These are phyloP conservation scores for Viola pubescens DNA, from an alignment of 441 rosid species.

Conservation along the genomic window DNA sequence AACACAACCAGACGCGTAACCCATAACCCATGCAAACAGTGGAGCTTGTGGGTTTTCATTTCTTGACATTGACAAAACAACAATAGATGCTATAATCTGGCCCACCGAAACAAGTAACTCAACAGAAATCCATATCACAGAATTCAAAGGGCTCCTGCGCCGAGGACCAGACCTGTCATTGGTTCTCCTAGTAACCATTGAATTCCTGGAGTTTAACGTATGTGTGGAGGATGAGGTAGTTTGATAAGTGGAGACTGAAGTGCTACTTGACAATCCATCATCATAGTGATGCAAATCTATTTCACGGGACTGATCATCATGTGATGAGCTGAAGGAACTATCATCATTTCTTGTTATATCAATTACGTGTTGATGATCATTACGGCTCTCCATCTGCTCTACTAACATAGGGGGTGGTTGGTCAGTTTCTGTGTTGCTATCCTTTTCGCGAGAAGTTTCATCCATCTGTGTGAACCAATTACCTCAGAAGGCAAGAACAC, in stretches of 20 bases:
- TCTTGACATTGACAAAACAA: constrained; percentile 67
- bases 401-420: constrained; percentile 36
- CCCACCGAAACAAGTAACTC: constrained; percentile 71
- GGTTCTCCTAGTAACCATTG: constrained; percentile 39
- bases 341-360: constrained; percentile 45
- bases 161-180: constrained; percentile 38
- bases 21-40: constrained; percentile 73
- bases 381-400: constrained; percentile 44
- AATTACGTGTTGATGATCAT: constrained; percentile 47
- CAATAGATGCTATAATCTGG: constrained; percentile 80
- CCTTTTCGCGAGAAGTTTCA: no score
- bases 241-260: constrained; percentile 29
- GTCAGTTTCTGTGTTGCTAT: no score
- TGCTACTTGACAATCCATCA: constrained; percentile 39
- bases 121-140: constrained; percentile 84
- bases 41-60: constrained; percentile 77
- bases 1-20: constrained; percentile 89
- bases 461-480: no score
- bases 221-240: constrained; percentile 36
- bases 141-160: constrained; percentile 84
- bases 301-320: constrained; percentile 44
- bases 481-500: no score
- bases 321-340: constrained; percentile 36
- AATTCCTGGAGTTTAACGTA: constrained; percentile 39
- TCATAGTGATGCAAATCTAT: constrained; percentile 44